A percentile compares a stretch with the other conserved stretches of the same genome.
phyloP scores from a whole-genome alignment of 352 stramenopile species.

The Achlya hypogyna region DNA sequence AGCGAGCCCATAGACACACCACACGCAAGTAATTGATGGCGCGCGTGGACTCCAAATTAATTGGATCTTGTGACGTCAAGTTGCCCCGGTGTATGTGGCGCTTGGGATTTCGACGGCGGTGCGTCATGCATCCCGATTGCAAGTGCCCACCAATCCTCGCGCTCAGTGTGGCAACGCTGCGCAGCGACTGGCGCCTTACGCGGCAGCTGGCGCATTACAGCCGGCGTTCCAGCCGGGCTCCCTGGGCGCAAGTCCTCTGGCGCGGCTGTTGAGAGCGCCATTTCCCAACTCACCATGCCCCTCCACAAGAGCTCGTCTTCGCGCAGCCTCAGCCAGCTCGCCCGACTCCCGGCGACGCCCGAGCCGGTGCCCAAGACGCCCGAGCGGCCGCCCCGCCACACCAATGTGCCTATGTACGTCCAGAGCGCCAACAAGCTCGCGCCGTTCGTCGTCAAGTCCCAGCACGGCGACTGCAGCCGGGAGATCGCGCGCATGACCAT shows the following conservation, averaged over 20 bases:
- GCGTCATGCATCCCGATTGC: background rate
- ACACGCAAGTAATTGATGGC: too few species aligned
- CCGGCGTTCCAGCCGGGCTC: too few species aligned
- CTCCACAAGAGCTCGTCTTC: background rate
- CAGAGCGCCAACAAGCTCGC: background rate
- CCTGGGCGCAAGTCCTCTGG: too few species aligned
- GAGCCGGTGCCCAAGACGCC: background rate
- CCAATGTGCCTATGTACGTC: background rate
- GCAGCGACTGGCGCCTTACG: too few species aligned
- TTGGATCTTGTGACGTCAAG: too few species aligned
- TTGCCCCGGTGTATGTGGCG: too few species aligned
- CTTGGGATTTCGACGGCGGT: background rate
- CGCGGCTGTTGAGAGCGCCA: too few species aligned
- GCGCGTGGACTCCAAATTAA: too few species aligned
- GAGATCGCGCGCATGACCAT: background rate
- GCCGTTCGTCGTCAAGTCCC: background rate
- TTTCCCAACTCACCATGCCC: background rate
- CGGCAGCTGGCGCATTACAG: too few species aligned
- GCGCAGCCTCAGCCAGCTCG: background rate
- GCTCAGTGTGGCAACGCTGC: too few species aligned
- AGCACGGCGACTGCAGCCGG: background rate
- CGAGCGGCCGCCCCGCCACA: background rate
- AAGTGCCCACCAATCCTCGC: background rate
- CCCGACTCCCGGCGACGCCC: background rate
- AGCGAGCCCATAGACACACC: too few species aligned